Evolutionary conservation across 208 protist genomes (phyloP).

Genomic region (Tritrichomonas foetus): DNA sequence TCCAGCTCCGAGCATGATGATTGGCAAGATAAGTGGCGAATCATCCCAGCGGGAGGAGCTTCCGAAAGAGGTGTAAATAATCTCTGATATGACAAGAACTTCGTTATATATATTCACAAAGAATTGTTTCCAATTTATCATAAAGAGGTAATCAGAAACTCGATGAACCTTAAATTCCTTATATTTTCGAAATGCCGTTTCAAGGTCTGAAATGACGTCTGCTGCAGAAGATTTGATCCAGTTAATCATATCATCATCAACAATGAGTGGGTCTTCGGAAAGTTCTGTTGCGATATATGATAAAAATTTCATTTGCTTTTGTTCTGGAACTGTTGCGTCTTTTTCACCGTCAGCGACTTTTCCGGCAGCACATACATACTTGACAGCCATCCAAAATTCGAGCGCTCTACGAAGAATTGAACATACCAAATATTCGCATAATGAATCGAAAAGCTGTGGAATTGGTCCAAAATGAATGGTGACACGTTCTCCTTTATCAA

Average conservation of each 20-base stretch:
- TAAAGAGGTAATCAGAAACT: neutral
- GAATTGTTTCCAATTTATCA: conserved; percentile 3
- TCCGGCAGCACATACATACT: neutral
- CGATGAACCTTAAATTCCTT: neutral
- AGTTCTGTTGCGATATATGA: conserved; percentile 11
- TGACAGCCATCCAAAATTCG: conserved; percentile 24
- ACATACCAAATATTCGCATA: neutral
- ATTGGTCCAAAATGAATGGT: conserved; percentile 16
- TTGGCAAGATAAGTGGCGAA: neutral
- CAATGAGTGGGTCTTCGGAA: neutral
- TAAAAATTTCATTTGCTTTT: conserved; percentile 15
- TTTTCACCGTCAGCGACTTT: neutral
- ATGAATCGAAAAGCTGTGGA: neutral
- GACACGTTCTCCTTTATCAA: conserved; percentile 3
- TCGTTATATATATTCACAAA: conserved; percentile 19
- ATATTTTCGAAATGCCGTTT: neutral
- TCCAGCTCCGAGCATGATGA: conserved; percentile 17
- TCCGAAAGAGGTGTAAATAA: conserved; percentile 35
- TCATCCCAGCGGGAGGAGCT: neutral
- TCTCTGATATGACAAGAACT: conserved; percentile 32
- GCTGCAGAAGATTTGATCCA: neutral
- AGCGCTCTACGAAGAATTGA: neutral
- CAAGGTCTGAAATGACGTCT: neutral
- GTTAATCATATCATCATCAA: conserved; percentile 3
- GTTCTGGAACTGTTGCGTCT: neutral